Evolutionary conservation across 306 rosid genomes (phyloP).

Genomic region (Acacia crassicarpa): DNA sequence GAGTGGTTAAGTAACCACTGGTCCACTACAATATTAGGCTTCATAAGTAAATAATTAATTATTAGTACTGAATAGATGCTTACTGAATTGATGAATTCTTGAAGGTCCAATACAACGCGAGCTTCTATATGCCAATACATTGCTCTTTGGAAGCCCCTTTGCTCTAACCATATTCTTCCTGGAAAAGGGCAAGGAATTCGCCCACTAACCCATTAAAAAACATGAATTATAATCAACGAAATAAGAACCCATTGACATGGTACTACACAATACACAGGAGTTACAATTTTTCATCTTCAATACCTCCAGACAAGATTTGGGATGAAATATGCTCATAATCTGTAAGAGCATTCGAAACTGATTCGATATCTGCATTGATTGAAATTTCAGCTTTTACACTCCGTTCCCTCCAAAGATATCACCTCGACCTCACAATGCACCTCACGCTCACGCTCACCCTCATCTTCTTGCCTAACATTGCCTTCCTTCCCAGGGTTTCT

Average conservation of each 20-base stretch:
- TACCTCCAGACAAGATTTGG: conserved; percentile 95
- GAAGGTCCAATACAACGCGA: conserved; percentile 95
- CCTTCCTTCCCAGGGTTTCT: conserved; percentile 10
- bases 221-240: neutral
- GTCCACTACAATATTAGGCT: neutral
- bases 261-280: neutral
- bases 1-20: neutral
- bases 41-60: neutral
- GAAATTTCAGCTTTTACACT: conserved; percentile 59
- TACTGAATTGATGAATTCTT: conserved; percentile 65
- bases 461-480: conserved; percentile 8
- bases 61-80: conserved; percentile 30
- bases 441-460: conserved; percentile 41
- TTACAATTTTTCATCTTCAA: neutral
- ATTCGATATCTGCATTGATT: conserved; percentile 63
- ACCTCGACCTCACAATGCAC: conserved; percentile 81
- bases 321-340: conserved; percentile 88
- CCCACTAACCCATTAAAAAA: conserved; percentile 44
- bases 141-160: conserved; percentile 90
- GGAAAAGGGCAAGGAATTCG: conserved; percentile 89
- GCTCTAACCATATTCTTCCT: conserved; percentile 90
- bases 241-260: neutral
- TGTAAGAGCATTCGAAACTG: conserved; percentile 84
- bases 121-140: conserved; percentile 99
- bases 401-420: conserved; percentile 87